phyloP scores from a whole-genome alignment of 2,329 filamentous ascomycete species.

The Setomelanomma holmii region DNA sequence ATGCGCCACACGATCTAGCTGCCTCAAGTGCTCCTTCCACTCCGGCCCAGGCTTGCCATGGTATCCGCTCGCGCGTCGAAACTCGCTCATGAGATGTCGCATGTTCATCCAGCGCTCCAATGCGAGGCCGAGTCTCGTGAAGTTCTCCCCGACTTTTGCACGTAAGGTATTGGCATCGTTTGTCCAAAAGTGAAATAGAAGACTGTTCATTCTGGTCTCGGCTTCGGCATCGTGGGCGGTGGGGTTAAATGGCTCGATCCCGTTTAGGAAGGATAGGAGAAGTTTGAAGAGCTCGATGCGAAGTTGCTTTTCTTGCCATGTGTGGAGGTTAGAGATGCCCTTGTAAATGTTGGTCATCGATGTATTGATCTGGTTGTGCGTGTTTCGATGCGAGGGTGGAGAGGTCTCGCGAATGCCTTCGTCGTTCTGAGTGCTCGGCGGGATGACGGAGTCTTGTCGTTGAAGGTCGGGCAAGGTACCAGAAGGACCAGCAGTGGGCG shows the following conservation, averaged over 20 bases:
- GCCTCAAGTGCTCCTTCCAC: conserved; percentile 14
- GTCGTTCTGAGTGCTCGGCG: conserved; percentile 5
- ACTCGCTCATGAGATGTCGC: conserved; percentile 9
- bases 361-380: no score
- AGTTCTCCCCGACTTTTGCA: background rate
- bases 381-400: background rate
- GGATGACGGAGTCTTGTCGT: conserved; percentile 16
- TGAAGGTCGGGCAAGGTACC: conserved; percentile 13
- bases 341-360: background rate
- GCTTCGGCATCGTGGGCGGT: conserved; percentile 6
- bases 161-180: conserved; percentile 2
- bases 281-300: conserved; percentile 18
- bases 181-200: conserved; percentile 13
- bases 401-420: background rate
- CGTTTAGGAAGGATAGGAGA: conserved; percentile 4
- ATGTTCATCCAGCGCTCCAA: conserved; percentile 16
- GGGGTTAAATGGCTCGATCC: conserved; percentile 10
- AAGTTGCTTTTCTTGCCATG: conserved; percentile 2
- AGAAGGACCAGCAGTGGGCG: conserved; percentile 12
- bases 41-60: conserved; percentile 9
- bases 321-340: background rate
- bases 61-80: conserved; percentile 10
- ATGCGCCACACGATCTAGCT: conserved; percentile 1
- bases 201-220: conserved; percentile 13
- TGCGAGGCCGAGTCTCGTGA: background rate